A percentile compares a stretch with the other conserved stretches of the same genome.
Conservation (phyloP, 2,329 filamentous ascomycete genomes). For the Metarhizium guizhouense region DNA sequence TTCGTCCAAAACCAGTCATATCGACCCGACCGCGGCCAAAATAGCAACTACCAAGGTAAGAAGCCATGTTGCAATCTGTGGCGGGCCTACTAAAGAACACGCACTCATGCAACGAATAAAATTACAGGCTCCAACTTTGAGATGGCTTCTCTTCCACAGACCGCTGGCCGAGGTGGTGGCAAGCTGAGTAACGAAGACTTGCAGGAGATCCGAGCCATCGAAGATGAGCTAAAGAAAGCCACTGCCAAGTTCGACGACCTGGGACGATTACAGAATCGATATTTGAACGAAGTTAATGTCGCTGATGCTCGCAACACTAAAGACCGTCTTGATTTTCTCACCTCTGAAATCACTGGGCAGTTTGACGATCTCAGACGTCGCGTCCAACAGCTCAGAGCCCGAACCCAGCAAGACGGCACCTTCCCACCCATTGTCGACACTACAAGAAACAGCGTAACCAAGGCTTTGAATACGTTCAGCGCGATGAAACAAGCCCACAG, state of each 20-base stretch:
- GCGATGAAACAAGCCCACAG: conserved; percentile 71
- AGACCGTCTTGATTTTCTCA: background rate
- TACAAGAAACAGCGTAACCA: background rate
- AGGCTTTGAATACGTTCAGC: conserved; percentile 66
- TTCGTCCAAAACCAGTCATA: background rate
- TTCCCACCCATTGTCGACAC: background rate
- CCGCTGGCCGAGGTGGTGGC: background rate
- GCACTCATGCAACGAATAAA: background rate
- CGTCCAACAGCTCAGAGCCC: background rate
- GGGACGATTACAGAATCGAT: background rate
- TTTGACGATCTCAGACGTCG: background rate
- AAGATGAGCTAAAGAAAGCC: background rate
- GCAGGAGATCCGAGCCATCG: background rate
- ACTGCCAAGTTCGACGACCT: background rate
- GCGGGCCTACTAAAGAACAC: conserved; percentile 20
- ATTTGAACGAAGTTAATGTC: conserved; percentile 35
- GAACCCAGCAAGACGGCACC: background rate
- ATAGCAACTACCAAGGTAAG: conserved; percentile 22
- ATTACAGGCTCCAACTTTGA: background rate
- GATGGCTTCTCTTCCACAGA: background rate
- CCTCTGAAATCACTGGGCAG: background rate
- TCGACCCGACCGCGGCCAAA: conserved; percentile 13
- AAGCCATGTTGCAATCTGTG: conserved; percentile 9
- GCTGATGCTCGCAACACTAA: background rate
- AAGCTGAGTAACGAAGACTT: background rate